These are phyloP conservation scores for Dictyostelium firmibasis DNA, from an alignment of 78 protist genomes.

Conservation along the genomic window DNA sequence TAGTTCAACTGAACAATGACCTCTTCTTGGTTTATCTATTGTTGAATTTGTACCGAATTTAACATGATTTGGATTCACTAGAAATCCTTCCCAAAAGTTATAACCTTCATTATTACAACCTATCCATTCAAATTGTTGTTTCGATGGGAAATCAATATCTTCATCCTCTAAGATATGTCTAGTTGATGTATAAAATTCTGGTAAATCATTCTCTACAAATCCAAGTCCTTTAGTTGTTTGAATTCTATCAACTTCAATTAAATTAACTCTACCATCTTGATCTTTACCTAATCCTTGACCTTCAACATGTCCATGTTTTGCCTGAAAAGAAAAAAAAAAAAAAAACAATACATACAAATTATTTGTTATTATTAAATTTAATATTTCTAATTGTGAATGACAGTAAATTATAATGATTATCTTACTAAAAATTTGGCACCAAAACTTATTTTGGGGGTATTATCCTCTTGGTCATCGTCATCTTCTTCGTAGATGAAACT, in stretches of 20 bases:
- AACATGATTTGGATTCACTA: background rate
- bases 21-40: constrained; percentile 24
- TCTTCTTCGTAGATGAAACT: background rate
- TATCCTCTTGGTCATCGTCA: background rate
- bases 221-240: constrained; percentile 6
- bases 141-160: constrained; percentile 20
- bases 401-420: background rate
- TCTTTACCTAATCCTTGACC: constrained; percentile 46
- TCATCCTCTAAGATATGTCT: constrained; percentile 10
- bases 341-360: background rate
- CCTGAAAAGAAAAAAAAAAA: background rate
- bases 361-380: background rate
- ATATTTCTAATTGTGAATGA: background rate
- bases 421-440: background rate
- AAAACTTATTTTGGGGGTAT: background rate
- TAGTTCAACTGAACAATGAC: constrained; percentile 5
- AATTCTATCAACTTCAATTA: background rate
- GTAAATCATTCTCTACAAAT: background rate
- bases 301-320: constrained; percentile 15
- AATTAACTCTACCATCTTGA: background rate
- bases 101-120: background rate
- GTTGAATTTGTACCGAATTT: background rate
- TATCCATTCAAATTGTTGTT: constrained; percentile 8
- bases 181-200: background rate
- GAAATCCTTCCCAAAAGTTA: background rate